A percentile compares a stretch with the other conserved stretches of the same genome.
phyloP scores from a whole-genome alignment of 2,329 filamentous ascomycete genomes.

The Fusarium chlamydosporum region DNA sequence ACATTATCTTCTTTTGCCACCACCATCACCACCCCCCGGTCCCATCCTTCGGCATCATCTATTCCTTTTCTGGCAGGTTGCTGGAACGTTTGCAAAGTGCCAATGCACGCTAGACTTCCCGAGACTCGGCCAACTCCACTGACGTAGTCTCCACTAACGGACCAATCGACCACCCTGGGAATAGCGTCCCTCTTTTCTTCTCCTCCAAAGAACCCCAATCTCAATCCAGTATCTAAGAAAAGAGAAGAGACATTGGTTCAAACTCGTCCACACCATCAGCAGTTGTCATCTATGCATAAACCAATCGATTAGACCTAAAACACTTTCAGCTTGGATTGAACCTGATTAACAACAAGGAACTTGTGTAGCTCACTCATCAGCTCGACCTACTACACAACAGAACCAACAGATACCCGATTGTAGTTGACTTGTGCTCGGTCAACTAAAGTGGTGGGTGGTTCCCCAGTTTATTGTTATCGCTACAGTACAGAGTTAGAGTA shows the following conservation, averaged over 20 bases:
- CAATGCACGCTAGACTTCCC: slow-evolving; percentile 29
- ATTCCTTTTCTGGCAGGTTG: slow-evolving; percentile 50
- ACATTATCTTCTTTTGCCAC: slow-evolving; percentile 21
- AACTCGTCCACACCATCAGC: slow-evolving; percentile 8
- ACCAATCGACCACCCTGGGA: slow-evolving; percentile 9
- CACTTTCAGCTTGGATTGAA: neutral
- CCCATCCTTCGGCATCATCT: slow-evolving; percentile 42
- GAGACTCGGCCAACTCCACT: slow-evolving; percentile 28
- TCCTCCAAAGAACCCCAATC: neutral
- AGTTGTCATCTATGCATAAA: neutral
- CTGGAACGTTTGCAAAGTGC: slow-evolving; percentile 47
- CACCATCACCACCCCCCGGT: no score
- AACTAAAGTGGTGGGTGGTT: slow-evolving; percentile 1
- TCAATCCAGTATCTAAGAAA: no score
- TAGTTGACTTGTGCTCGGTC: slow-evolving; percentile 2
- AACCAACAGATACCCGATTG: neutral
- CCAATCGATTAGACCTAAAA: neutral
- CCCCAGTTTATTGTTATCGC: neutral
- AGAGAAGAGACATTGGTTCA: neutral
- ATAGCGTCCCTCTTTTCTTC: slow-evolving; percentile 5
- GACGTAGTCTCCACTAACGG: slow-evolving; percentile 37
- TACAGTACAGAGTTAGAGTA: no score
- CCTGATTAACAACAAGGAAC: slow-evolving; percentile 16
- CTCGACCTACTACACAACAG: no score
- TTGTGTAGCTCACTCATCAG: slow-evolving; percentile 19